Conservation (phyloP, 768 basidiomycete genomes). For the Pholiota molesta region DNA sequence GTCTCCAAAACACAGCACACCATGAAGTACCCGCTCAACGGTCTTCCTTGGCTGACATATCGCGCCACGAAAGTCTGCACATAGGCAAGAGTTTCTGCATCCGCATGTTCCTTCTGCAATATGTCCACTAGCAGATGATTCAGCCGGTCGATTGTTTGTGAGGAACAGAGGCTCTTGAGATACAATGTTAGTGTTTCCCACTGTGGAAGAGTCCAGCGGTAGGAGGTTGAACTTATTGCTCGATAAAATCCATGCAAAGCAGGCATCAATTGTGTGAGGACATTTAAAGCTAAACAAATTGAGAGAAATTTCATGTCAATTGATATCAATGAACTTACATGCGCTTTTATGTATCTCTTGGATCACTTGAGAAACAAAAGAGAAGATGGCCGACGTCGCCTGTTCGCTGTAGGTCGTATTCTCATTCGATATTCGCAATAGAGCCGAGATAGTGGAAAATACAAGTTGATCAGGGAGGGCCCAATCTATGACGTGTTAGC, state of each 20-base stretch:
- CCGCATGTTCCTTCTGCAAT: slow-evolving; percentile 54
- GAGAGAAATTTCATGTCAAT: not conserved
- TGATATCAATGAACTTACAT: slow-evolving; percentile 44
- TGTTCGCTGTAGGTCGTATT: slow-evolving; percentile 51
- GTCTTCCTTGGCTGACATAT: slow-evolving; percentile 75
- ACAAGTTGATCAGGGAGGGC: slow-evolving; percentile 85
- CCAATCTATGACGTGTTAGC: slow-evolving; percentile 62
- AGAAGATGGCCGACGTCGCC: slow-evolving; percentile 61
- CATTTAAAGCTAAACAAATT: slow-evolving; percentile 55
- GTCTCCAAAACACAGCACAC: slow-evolving; percentile 89
- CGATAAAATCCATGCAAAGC: slow-evolving; percentile 87
- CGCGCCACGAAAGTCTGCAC: slow-evolving; percentile 73
- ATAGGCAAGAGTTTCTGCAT: slow-evolving; percentile 53
- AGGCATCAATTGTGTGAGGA: slow-evolving; percentile 77
- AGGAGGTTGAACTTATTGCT: slow-evolving; percentile 78
- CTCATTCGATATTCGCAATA: slow-evolving; percentile 64
- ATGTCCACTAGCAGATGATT: slow-evolving; percentile 72
- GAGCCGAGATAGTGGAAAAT: slow-evolving; percentile 74
- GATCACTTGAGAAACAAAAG: slow-evolving; percentile 61
- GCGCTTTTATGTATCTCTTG: slow-evolving; percentile 53
- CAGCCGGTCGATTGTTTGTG: slow-evolving; percentile 69
- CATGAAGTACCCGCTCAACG: slow-evolving; percentile 84
- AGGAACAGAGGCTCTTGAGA: slow-evolving; percentile 63
- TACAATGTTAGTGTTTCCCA: slow-evolving; percentile 61
- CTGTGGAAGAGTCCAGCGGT: slow-evolving; percentile 69